Percentiles rank a stretch among this genome's conserved stretches.
Evolutionary conservation across 495 filamentous ascomycete species (phyloP).

Genomic region (Parathielavia hyrcaniae): DNA sequence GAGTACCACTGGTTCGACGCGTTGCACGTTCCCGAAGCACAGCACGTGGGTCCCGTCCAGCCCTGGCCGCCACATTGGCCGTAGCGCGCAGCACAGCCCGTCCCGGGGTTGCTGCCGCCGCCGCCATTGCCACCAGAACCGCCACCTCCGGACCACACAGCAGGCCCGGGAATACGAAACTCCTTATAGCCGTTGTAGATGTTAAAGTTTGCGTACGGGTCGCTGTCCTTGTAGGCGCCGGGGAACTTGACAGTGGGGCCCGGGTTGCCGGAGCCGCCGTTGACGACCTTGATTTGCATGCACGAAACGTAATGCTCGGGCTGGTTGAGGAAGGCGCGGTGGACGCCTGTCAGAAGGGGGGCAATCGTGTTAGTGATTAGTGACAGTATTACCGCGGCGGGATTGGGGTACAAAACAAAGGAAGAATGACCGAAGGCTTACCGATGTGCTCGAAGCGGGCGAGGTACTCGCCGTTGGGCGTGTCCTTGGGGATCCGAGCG

Average conservation of each 20-base stretch:
- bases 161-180: too few species aligned
- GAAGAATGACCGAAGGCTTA: too few species aligned
- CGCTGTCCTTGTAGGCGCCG: slow-evolving; percentile 1
- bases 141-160: too few species aligned
- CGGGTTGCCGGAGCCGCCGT: neutral
- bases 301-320: neutral
- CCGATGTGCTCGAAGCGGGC: neutral
- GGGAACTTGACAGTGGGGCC: neutral
- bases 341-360: neutral
- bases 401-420: too few species aligned
- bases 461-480: slow-evolving; percentile 1
- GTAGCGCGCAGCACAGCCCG: neutral
- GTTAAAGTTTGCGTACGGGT: too few species aligned
- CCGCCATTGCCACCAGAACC: too few species aligned
- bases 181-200: too few species aligned
- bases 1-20: neutral
- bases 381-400: too few species aligned
- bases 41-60: neutral
- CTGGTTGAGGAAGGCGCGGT: neutral
- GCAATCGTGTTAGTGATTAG: neutral
- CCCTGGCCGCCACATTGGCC: neutral
- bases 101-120: neutral
- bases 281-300: neutral
- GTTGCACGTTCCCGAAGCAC: neutral
- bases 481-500: neutral